phyloP scores from a whole-genome alignment of 345 rosid genomes.

The Cardiospermum halicacabum region DNA sequence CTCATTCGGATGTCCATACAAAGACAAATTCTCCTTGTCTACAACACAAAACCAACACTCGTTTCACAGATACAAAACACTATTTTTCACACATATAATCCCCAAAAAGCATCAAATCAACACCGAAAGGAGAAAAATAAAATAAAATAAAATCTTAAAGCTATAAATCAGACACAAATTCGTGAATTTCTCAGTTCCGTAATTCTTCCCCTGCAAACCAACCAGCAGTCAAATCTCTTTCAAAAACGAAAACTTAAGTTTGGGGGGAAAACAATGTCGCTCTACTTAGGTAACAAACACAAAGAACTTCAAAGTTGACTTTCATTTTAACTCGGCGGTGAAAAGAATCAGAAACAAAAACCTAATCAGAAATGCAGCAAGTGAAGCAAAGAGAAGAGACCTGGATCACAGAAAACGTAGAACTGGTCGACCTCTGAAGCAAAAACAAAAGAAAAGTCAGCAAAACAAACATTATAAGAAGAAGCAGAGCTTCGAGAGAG shows the following conservation, averaged over 20 bases:
- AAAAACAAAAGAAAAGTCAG: neutral
- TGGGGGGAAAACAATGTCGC: no score
- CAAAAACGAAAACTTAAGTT: no score
- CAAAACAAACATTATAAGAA: neutral
- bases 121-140: no score
- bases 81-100: neutral
- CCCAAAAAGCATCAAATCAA: neutral
- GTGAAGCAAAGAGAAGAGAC: conserved; percentile 12
- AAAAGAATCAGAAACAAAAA: no score
- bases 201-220: no score
- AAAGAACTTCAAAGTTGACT: no score
- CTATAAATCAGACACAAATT: no score
- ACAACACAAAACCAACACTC: neutral
- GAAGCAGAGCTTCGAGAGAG: conserved; percentile 8
- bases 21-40: conserved; percentile 80
- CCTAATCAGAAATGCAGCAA: no score
- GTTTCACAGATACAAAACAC: neutral
- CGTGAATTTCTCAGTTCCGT: no score
- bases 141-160: no score
- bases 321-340: no score
- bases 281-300: no score
- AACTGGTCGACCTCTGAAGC: conserved; percentile 34
- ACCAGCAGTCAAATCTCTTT: neutral
- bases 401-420: conserved; percentile 39
- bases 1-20: conserved; percentile 73